Conservation (phyloP, 2,329 filamentous ascomycete species). For the Phaeosphaeriaceae sp. region DNA sequence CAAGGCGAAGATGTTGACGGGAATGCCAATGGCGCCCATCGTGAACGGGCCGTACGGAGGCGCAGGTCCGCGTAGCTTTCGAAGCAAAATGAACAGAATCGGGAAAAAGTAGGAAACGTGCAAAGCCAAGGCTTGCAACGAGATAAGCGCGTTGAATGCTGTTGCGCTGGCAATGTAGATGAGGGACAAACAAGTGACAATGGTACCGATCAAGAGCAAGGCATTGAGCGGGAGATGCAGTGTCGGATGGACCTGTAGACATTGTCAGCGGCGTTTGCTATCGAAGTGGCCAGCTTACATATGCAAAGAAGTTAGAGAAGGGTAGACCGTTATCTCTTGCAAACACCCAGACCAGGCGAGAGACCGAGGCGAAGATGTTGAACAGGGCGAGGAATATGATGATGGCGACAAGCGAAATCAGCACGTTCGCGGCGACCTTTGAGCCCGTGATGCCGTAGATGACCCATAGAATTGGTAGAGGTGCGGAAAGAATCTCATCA, state of each 20-base stretch:
- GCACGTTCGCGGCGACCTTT: constrained; percentile 49
- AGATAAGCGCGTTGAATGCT: constrained; percentile 48
- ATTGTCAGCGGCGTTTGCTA: too few relatives aligned
- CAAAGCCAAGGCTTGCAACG: constrained; percentile 40
- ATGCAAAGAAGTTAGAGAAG: constrained; percentile 41
- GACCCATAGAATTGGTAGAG: constrained; percentile 49
- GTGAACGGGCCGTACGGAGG: constrained; percentile 37
- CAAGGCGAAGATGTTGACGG: constrained; percentile 34
- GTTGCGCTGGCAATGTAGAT: constrained; percentile 41
- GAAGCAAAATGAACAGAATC: constrained; percentile 37
- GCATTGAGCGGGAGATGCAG: constrained; percentile 36
- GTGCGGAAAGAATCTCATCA: constrained; percentile 12
- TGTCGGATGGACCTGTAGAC: constrained; percentile 31
- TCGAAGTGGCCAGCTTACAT: too few relatives aligned
- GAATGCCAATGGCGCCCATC: constrained; percentile 32
- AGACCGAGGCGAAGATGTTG: constrained; percentile 56
- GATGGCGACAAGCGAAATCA: constrained; percentile 50
- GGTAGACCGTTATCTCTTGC: constrained; percentile 58
- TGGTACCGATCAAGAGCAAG: constrained; percentile 28
- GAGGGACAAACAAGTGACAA: constrained; percentile 42
- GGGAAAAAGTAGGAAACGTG: constrained; percentile 44
- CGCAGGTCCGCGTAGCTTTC: constrained; percentile 23
- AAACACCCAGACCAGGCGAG: constrained; percentile 60
- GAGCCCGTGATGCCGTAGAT: constrained; percentile 53
- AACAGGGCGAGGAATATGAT: constrained; percentile 52